Conservation (phyloP, 495 filamentous ascomycete genomes). For the Rostrohypoxylon terebratum region DNA sequence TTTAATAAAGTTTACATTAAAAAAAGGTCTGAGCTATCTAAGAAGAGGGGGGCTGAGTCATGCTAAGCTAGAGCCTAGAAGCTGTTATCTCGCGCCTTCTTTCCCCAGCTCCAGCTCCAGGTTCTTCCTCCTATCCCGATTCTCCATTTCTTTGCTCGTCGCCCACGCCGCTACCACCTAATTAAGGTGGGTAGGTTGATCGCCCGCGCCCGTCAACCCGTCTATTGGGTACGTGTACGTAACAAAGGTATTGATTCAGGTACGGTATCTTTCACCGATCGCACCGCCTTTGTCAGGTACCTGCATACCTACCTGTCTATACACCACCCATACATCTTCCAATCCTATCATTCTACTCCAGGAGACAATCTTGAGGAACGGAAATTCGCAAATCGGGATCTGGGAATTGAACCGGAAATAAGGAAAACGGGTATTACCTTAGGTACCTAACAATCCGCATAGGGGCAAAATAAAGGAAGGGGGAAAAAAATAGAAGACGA, state of each 20-base stretch:
- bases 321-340: no score
- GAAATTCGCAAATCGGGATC: not conserved
- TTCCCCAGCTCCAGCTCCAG: not conserved
- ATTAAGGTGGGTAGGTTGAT: not conserved
- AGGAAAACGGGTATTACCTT: no score
- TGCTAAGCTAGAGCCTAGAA: not conserved
- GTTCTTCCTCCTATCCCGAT: not conserved
- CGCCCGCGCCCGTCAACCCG: not conserved
- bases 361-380: not conserved
- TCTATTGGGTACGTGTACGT: not conserved
- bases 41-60: not conserved
- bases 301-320: not conserved
- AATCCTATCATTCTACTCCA: no score
- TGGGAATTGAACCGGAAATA: not conserved
- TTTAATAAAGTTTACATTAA: not conserved
- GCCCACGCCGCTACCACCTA: slow-evolving; percentile 1
- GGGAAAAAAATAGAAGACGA: not conserved
- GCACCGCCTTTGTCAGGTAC: not conserved
- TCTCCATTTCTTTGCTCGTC: not conserved
- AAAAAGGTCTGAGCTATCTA: not conserved
- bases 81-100: not conserved
- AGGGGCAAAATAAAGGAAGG: not conserved
- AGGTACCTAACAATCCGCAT: not conserved
- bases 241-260: not conserved
- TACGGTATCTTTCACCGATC: not conserved